Percentiles rank a stretch among this genome's conserved stretches.
phyloP scores from a whole-genome alignment of 202 grass and related monocot genomes.

The Schoenoplectus triqueter region DNA sequence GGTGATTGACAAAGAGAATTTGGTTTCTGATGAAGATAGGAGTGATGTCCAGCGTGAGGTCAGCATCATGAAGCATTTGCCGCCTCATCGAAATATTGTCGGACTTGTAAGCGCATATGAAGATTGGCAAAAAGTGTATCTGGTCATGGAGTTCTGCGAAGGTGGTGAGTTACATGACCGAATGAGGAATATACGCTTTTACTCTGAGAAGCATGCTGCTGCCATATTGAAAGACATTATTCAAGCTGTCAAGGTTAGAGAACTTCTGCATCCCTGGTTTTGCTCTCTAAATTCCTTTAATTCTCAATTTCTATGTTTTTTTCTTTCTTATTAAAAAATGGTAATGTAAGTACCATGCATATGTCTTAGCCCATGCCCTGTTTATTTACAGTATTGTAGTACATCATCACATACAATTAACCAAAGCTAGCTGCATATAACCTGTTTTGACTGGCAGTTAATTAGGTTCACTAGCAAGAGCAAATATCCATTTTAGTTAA shows the following conservation, averaged over 20 bases:
- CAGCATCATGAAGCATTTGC: background rate
- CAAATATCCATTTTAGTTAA: background rate
- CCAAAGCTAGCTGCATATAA: no score
- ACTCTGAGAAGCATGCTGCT: background rate
- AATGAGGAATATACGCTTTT: background rate
- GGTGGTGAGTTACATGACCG: background rate
- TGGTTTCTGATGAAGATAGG: background rate
- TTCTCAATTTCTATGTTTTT: background rate
- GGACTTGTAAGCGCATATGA: background rate
- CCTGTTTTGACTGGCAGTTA: no score
- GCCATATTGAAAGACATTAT: background rate
- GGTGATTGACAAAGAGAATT: background rate
- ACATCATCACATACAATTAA: no score
- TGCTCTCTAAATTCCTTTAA: background rate
- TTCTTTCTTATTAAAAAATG: background rate
- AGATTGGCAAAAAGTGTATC: background rate
- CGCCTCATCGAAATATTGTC: background rate
- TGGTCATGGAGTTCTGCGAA: constrained; percentile 29
- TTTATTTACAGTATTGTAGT: no score
- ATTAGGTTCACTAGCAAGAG: no score
- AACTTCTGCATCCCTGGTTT: background rate
- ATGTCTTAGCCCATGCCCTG: no score
- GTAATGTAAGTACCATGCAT: background rate
- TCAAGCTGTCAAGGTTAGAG: background rate
- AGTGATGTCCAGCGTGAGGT: background rate